Percentiles rank a stretch among this genome's conserved stretches.
phyloP scores from a whole-genome alignment of 352 stramenopile genomes.

The Nothophytophthora sp. region DNA sequence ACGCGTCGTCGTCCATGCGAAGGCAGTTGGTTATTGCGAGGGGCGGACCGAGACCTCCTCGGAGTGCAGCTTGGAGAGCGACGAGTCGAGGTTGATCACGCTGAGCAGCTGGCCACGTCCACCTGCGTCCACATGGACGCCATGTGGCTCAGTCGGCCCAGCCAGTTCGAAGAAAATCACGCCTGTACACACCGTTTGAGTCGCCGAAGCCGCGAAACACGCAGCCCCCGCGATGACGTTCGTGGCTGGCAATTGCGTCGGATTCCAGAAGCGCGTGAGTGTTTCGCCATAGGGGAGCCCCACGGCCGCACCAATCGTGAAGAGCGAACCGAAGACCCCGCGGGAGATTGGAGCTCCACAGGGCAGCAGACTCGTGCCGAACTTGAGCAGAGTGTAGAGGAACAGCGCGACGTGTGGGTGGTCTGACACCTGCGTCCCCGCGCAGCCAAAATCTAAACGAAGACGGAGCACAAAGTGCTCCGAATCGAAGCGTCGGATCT shows the following conservation, averaged over 20 bases:
- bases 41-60: conserved; percentile 50
- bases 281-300: conserved; percentile 79
- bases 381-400: conserved; percentile 77
- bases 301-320: conserved; percentile 79
- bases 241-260: conserved; percentile 71
- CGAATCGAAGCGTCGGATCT: no score
- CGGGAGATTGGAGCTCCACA: conserved; percentile 77
- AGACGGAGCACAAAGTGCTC: no score
- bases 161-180: conserved; percentile 90
- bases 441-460: no score
- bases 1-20: not conserved
- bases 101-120: conserved; percentile 76
- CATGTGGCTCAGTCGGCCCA: conserved; percentile 81
- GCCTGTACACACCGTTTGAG: conserved; percentile 85
- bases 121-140: conserved; percentile 85
- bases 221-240: conserved; percentile 93
- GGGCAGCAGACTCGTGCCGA: conserved; percentile 62
- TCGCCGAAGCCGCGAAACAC: conserved; percentile 90
- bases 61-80: conserved; percentile 46
- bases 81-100: conserved; percentile 69
- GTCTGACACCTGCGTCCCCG: conserved; percentile 64
- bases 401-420: conserved; percentile 61
- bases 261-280: conserved; percentile 75
- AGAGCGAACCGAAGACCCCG: conserved; percentile 80
- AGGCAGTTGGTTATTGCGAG: not conserved